Evolutionary conservation across 495 filamentous ascomycete genomes (phyloP), one percentile per base, ranked within the genome.

Genomic region (Lasiosphaeria ovina): DNA sequence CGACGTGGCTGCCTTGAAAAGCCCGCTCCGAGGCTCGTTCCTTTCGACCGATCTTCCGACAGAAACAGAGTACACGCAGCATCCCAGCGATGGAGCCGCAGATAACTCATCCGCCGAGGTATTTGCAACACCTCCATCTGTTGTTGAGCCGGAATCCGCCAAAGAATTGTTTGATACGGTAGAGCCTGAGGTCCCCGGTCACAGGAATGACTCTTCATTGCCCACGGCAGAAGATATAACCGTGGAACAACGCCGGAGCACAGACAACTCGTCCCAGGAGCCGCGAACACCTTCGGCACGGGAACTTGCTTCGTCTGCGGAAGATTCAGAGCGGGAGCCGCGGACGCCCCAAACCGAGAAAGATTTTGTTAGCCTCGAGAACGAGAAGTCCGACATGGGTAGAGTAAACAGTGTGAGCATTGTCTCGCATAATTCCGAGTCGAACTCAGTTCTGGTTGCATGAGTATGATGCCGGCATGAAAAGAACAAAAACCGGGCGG

Each of bases 151-250:
- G 7, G 54, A 57, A 9, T 40, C 44, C n/a, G 47, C 34, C 11
- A 45, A 44, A 10, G 40, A 12, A 11, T 48, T 56, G 6, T 51
- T 38, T 17, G 54, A 42, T 9, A 6, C 56, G 1, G 62, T 49
- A 9, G 53, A 51, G 35, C 31, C n/a, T 34, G 55, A 57, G 8
- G 45, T 47, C n/a, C 61, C 61, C 35, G 51, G 64, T 11, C 66
- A 74, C 55, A 58, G 55, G 7, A 74, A 69, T 57, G 68, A 72
- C 51, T 64, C 72, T 3, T 71, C 72, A 1, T 73, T 70, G 0
- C 64, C 69, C 34, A 56, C 69, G 34, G 64, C 70, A n/a, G 11
- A 9, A 9, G 24, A 49, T 7, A 7, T 34, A 17, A 5, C 48
- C 6, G 4, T 47, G 47, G 56, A 51, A 32, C 34, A 31, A 38